Evolutionary conservation across 2,329 filamentous ascomycete species (phyloP).

Genomic region (Colletotrichum musicola): DNA sequence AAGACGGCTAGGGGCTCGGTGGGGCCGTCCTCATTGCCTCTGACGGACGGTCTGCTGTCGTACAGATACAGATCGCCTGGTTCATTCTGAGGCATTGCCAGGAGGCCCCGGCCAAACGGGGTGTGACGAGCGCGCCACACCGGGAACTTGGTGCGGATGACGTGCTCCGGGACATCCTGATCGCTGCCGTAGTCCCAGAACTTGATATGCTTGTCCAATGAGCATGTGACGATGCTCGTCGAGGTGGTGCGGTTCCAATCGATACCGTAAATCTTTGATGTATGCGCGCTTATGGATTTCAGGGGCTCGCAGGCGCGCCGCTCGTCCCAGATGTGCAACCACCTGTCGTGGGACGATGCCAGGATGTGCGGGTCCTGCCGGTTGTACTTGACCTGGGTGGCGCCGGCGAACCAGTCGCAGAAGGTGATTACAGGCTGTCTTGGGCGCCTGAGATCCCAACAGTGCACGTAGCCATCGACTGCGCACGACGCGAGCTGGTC

Average conservation of each 20-base stretch:
- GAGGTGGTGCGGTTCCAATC: conserved; percentile 89
- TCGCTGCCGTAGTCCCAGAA: conserved; percentile 85
- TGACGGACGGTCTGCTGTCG: conserved; percentile 68
- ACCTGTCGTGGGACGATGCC: conserved; percentile 90
- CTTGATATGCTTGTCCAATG: conserved; percentile 91
- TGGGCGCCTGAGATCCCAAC: conserved; percentile 87
- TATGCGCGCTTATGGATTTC: conserved; percentile 87
- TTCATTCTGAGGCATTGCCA: conserved; percentile 93
- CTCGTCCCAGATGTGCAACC: conserved; percentile 91
- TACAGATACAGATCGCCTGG: conserved; percentile 89
- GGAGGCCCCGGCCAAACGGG: conserved; percentile 85
- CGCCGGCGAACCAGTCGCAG: conserved; percentile 93
- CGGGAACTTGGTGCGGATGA: conserved; percentile 86
- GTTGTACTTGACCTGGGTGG: conserved; percentile 96
- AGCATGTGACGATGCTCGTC: conserved; percentile 85
- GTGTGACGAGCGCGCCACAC: conserved; percentile 94
- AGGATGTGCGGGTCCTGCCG: conserved; percentile 87
- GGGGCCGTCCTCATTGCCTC: conserved; percentile 58
- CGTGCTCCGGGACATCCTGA: conserved; percentile 75
- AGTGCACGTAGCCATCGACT: conserved; percentile 92
- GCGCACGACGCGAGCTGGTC: conserved; percentile 91
- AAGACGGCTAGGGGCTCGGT: conserved; percentile 69
- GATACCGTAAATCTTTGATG: conserved; percentile 93
- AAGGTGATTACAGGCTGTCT: conserved; percentile 82
- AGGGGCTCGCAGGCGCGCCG: conserved; percentile 82